Base-by-base conservation (phyloP, 169 alveolate genomes). In the Cryptosporidium parvum region DNA sequence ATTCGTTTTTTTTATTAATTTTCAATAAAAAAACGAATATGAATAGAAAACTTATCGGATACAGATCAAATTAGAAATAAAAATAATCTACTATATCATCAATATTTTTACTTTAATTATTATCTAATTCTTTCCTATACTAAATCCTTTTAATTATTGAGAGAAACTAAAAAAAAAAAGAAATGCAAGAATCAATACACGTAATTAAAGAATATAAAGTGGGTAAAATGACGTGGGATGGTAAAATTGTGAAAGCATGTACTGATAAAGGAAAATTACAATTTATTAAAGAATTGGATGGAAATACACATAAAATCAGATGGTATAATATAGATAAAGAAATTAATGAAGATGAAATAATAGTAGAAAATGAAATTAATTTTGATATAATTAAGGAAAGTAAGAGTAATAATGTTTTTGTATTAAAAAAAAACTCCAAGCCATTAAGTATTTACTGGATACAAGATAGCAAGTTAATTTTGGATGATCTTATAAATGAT, bases 211-310 rank as follows among this genome's bases (percentile, higher is more conserved):
- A 80, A 67, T 62, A 23, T 21, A 80, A 62, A 44, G 42, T 51
- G 16, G 89, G 89, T 4, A 80, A 65, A 42, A 59, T 80, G 75
- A 62, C 39, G 45, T 80, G 89, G 89, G 75, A 80, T 65, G 89
- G 89, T 21, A 62, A 80, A n/a, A 2, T 80, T 6, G 89, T 80
- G 1, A 39, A 62, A 42, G 80, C 89, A 59, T 59, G 75, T 9
- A 39, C 44, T 3, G 75, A 59, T 42, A 80, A 59, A 53, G 89
- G 89, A 16, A 48, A 37, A 21, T 52, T 80, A 6, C 80, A 80
- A 35, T 26, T 80, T 31, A 33, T 80, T 0, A 67, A 44, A 39
- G 44, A 45, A 23, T 14, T 3, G 12, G 48, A 44, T 42, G 56
- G 33, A 29, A 62, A 48, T 14, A 44, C 23, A 35, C 37, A 26